phyloP scores from a whole-genome alignment of 257 asterid genomes.

The Gentiana macrophylla region DNA sequence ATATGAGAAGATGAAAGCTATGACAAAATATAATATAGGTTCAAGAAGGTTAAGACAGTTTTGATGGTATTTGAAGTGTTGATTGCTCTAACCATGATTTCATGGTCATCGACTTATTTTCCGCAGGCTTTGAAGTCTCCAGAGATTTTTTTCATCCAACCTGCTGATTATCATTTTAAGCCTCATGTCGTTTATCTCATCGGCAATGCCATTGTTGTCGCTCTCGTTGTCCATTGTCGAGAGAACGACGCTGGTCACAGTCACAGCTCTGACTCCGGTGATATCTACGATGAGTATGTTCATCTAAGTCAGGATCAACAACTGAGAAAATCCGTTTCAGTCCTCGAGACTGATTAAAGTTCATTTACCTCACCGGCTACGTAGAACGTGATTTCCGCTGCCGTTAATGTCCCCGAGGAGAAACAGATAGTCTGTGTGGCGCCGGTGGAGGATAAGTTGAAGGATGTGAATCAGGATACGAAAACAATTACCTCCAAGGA shows the following conservation, averaged over 20 bases:
- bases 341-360: background rate
- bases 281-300: slow-evolving; percentile 34
- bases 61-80: slow-evolving; percentile 38
- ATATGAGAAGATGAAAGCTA: slow-evolving; percentile 26
- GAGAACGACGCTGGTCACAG: slow-evolving; percentile 16
- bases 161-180: slow-evolving; percentile 31
- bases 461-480: too few species aligned
- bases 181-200: slow-evolving; percentile 73
- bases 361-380: slow-evolving; percentile 1
- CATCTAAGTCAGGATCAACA: slow-evolving; percentile 29
- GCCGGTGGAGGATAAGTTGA: slow-evolving; percentile 1
- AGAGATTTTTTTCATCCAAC: slow-evolving; percentile 9
- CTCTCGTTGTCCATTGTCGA: slow-evolving; percentile 40
- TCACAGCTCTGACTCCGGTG: slow-evolving; percentile 12
- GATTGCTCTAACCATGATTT: slow-evolving; percentile 31
- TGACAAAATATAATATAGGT: slow-evolving; percentile 33
- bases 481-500: too few species aligned
- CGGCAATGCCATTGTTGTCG: slow-evolving; percentile 53
- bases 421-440: slow-evolving; percentile 30
- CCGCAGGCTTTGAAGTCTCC: slow-evolving; percentile 26
- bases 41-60: slow-evolving; percentile 26
- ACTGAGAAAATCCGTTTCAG: slow-evolving; percentile 3
- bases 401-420: slow-evolving; percentile 17
- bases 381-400: background rate
- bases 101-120: slow-evolving; percentile 57